Conservation (phyloP, 257 asterid genomes). For the Coffea eugenioides region DNA sequence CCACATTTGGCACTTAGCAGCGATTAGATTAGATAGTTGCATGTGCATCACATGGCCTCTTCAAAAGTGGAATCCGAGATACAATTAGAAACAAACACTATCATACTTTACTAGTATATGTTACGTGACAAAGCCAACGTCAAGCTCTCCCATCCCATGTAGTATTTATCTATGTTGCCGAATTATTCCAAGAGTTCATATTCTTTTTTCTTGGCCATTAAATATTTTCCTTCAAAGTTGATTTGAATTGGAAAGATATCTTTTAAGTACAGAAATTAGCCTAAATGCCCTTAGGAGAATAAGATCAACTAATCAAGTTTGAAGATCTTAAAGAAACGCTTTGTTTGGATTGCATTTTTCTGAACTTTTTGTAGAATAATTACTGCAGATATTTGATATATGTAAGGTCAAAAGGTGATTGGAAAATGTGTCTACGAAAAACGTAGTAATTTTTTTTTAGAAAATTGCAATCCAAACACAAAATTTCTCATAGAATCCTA, state of each 20-base stretch:
- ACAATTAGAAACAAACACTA: neutral
- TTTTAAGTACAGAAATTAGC: neutral
- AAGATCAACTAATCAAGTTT: too few species aligned
- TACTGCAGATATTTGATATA: too few species aligned
- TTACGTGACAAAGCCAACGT: neutral
- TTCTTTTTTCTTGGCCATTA: neutral
- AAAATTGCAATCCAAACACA: too few species aligned
- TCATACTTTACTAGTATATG: neutral
- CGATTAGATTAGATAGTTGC: constrained; percentile 7
- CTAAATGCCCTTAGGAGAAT: neutral
- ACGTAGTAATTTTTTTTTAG: too few species aligned
- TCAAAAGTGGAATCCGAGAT: neutral
- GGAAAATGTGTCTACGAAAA: too few species aligned
- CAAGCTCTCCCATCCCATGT: neutral
- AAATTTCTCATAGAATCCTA: too few species aligned
- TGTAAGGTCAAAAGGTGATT: too few species aligned
- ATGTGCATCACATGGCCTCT: constrained; percentile 30
- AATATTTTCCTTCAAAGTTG: neutral
- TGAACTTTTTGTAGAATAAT: too few species aligned
- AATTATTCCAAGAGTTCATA: neutral
- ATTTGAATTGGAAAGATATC: too few species aligned
- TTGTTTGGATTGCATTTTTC: too few species aligned
- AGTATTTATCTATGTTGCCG: neutral
- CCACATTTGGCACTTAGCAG: neutral
- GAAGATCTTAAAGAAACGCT: too few species aligned